phyloP scores from a whole-genome alignment of 78 protist genomes.

The Speleostelium caveatum region DNA sequence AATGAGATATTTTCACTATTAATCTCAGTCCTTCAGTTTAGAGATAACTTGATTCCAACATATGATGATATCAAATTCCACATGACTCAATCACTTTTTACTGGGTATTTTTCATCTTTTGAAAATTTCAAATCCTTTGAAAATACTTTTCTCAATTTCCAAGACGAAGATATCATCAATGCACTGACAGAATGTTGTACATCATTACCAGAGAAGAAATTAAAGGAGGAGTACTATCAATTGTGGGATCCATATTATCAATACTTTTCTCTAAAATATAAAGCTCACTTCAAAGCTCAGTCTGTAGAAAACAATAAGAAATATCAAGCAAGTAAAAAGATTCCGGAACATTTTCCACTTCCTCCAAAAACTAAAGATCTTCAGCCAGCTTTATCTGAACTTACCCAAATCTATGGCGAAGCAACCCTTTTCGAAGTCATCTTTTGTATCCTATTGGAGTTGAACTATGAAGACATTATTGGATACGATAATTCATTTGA shows the following conservation, averaged over 20 bases:
- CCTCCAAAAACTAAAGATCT: conserved; percentile 22
- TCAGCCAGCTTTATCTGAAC: neutral
- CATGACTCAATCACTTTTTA: conserved; percentile 24
- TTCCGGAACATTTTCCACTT: conserved; percentile 58
- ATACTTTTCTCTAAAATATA: conserved; percentile 32
- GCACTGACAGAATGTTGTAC: neutral
- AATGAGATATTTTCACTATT: conserved; percentile 48
- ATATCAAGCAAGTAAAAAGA: conserved; percentile 1
- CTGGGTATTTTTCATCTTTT: conserved; percentile 28
- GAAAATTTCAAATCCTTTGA: conserved; percentile 9
- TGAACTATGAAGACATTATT: conserved; percentile 3
- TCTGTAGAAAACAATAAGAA: conserved; percentile 5
- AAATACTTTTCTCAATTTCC: neutral
- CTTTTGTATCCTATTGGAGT: conserved; percentile 24
- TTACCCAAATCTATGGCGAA: conserved; percentile 20
- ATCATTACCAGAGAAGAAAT: neutral
- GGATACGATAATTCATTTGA: conserved; percentile 60
- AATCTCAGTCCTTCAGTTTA: conserved; percentile 26
- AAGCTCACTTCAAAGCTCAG: neutral
- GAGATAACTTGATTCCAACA: conserved; percentile 36
- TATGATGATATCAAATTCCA: conserved; percentile 22
- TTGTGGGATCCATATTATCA: conserved; percentile 47
- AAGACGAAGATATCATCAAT: neutral
- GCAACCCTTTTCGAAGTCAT: conserved; percentile 65
- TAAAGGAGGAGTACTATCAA: conserved; percentile 30